phyloP scores from a whole-genome alignment of 78 protist genomes.

The Emiliania huxleyi region DNA sequence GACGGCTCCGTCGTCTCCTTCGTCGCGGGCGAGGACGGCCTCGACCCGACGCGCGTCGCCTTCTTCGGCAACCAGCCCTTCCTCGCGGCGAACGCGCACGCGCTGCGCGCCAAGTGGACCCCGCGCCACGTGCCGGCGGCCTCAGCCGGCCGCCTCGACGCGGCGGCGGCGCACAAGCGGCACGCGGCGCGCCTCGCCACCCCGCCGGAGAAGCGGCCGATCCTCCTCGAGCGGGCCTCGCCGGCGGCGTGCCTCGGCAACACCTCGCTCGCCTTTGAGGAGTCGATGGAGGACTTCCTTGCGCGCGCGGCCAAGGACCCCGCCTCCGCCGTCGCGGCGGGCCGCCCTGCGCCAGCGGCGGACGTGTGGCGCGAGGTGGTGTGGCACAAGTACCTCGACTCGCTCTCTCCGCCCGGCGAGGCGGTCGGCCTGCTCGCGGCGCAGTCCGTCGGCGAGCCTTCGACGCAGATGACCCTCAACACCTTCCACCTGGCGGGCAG shows the following conservation, averaged over 20 bases:
- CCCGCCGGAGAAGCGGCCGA: not conserved
- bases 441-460: slow-evolving; percentile 97
- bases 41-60: slow-evolving; percentile 71
- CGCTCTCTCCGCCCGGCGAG: slow-evolving; percentile 85
- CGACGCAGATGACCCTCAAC: slow-evolving; percentile 98
- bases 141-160: not conserved
- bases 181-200: not conserved
- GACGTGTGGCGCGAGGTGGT: slow-evolving; percentile 62
- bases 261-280: not conserved
- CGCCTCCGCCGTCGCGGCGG: not conserved
- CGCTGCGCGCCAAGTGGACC: slow-evolving; percentile 1
- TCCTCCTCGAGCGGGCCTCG: not conserved
- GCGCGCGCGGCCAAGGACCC: not conserved
- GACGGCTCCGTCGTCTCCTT: slow-evolving; percentile 94
- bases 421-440: slow-evolving; percentile 93
- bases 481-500: slow-evolving; percentile 94
- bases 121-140: not conserved
- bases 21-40: slow-evolving; percentile 93
- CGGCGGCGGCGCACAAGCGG: not conserved
- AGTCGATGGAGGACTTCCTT: not conserved
- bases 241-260: not conserved
- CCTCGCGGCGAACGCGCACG: slow-evolving; percentile 62
- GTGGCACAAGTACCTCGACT: slow-evolving; percentile 64
- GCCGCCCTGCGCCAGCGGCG: not conserved
- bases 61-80: slow-evolving; percentile 63